Evolutionary conservation across 306 rosid genomes (phyloP), one percentile per base, ranked within the genome.

Genomic region (Aeschynomene evenia): DNA sequence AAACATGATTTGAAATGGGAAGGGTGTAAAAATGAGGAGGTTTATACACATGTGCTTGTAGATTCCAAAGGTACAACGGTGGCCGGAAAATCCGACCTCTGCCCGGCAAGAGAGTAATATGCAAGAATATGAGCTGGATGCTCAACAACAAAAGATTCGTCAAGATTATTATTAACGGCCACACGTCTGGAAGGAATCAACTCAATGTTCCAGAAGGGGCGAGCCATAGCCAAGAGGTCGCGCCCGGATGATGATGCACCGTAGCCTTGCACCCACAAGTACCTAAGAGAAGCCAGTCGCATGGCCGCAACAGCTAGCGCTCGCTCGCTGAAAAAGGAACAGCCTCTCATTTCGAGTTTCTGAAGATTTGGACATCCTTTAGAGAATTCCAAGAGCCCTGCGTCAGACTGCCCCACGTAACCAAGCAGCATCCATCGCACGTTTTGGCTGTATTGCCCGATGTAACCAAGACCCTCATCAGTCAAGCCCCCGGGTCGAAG

Each of bases 401-500:
- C 80, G 81, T 94, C 98, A 2, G 92, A 73, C 51, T 84, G 85
- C 16, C 98, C 98, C 42, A 90, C 96, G 49, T 63, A 87, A 15
- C 98, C 98, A 13, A 94, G 87, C 62, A 94, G 87, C 92, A 94
- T 94, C 98, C 98, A 94, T 71, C 98, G 86, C 57, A 94, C 85
- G 39, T 90, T 82, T 61, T 63, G 90, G 63, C 98, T 94, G 72
- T 88, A 79, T 60, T 42, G 80, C 2, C 97, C 98, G 9, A 94
- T 77, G 71, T 88, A 94, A 26, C 88, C 74, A 9, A 94, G 97
- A 9, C 98, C 98, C 16, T 63, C 62, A 61, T 94, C 92, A 3
- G 94, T 84, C 79, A 94, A 80, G 5, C 92, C 97, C 2, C 98
- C 97, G 2, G 80, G 78, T 26, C 98, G 81, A 45, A 94, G 86